Conservation (phyloP, 805 yeast species). For the Saccharomycopsis malanga region DNA sequence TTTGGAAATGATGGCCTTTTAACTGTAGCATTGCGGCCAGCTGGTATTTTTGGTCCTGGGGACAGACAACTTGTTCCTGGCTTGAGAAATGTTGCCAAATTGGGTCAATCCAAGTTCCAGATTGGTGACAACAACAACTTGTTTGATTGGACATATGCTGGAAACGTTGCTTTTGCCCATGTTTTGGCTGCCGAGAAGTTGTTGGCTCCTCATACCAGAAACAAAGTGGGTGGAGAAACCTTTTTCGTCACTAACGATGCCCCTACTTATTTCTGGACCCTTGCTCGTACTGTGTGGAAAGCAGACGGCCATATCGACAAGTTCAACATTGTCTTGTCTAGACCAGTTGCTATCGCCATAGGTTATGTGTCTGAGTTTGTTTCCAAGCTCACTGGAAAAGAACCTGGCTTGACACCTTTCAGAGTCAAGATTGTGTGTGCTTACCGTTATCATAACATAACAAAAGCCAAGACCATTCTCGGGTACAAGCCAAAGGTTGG, state of each 20-base stretch:
- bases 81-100: constrained; percentile 68
- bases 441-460: constrained; percentile 82
- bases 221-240: constrained; percentile 68
- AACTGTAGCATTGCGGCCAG: constrained; percentile 90
- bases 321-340: constrained; percentile 57
- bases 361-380: constrained; percentile 78
- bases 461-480: constrained; percentile 72
- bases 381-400: constrained; percentile 66
- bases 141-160: constrained; percentile 97
- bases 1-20: constrained; percentile 41
- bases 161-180: constrained; percentile 96
- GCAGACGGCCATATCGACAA: constrained; percentile 83
- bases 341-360: constrained; percentile 69
- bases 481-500: constrained; percentile 78
- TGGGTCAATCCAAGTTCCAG: constrained; percentile 88
- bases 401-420: constrained; percentile 92
- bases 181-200: constrained; percentile 82
- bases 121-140: constrained; percentile 90
- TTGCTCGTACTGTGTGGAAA: constrained; percentile 96
- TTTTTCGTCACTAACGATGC: constrained; percentile 91
- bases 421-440: constrained; percentile 92
- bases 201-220: constrained; percentile 35
- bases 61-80: constrained; percentile 96
- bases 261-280: constrained; percentile 94
- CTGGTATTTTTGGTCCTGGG: constrained; percentile 98